A percentile compares a stretch with the other conserved stretches of the same genome.
These are phyloP conservation scores for Angomonas deanei DNA, from an alignment of 208 protist genomes.

Conservation along the genomic window DNA sequence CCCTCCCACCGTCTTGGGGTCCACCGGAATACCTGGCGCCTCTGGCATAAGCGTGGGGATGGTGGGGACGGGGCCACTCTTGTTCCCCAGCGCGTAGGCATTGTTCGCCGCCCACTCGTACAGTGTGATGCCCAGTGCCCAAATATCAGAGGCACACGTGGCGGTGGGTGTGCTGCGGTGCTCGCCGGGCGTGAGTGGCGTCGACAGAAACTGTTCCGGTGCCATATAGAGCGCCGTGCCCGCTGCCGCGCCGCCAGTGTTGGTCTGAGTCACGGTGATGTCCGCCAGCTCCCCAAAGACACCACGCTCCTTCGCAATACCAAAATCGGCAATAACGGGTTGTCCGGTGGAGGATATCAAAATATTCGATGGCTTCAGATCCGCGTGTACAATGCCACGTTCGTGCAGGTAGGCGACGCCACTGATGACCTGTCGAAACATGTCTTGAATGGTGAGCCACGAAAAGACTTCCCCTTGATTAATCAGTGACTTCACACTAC, in stretches of 20 bases:
- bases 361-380: conserved; percentile 79
- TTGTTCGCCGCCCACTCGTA: conserved; percentile 48
- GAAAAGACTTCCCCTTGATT: conserved; percentile 33
- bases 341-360: conserved; percentile 54
- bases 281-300: conserved; percentile 28
- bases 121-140: conserved; percentile 53
- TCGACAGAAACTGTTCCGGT: conserved; percentile 42
- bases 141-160: conserved; percentile 49
- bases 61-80: conserved; percentile 16
- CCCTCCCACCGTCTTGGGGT: conserved; percentile 35
- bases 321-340: conserved; percentile 79
- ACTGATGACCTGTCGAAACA: conserved; percentile 56
- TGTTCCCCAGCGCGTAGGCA: conserved; percentile 43
- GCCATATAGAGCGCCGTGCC: conserved; percentile 61
- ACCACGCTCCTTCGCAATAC: conserved; percentile 52
- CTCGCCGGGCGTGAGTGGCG: not conserved
- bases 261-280: conserved; percentile 34
- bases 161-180: conserved; percentile 2
- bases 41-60: conserved; percentile 31
- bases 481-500: conserved; percentile 31
- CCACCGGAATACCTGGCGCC: conserved; percentile 27
- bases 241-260: conserved; percentile 2
- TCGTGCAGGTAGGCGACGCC: conserved; percentile 71
- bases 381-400: conserved; percentile 65
- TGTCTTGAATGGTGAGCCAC: conserved; percentile 46